Conservation (phyloP, 2,329 filamentous ascomycete species). For the Curvularia spicifera region DNA sequence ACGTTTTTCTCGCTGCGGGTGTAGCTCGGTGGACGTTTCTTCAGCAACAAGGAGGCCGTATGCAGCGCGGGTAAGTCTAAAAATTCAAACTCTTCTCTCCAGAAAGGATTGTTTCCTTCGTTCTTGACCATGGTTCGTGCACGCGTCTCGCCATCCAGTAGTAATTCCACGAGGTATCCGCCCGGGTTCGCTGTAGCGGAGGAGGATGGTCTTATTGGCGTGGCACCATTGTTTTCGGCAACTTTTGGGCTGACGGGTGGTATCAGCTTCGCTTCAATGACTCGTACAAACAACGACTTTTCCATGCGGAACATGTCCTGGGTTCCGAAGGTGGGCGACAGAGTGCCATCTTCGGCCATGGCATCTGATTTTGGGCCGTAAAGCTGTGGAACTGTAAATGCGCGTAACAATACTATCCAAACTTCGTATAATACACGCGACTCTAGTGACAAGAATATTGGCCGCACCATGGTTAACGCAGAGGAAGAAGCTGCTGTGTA, state of each 20-base stretch:
- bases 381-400: constrained; percentile 89
- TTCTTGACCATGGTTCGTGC: constrained; percentile 75
- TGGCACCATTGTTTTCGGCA: constrained; percentile 32
- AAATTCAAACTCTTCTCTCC: constrained; percentile 83
- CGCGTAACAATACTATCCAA: constrained; percentile 90
- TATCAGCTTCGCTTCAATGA: constrained; percentile 67
- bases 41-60: constrained; percentile 73
- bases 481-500: constrained; percentile 78
- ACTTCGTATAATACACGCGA: constrained; percentile 92
- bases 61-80: constrained; percentile 74
- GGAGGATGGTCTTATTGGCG: constrained; percentile 40
- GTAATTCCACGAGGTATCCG: constrained; percentile 79
- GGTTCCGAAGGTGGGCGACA: constrained; percentile 50
- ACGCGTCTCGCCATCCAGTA: constrained; percentile 79
- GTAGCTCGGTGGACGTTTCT: constrained; percentile 60
- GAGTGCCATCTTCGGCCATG: constrained; percentile 48
- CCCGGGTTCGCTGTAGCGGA: constrained; percentile 52
- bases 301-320: constrained; percentile 72
- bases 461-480: constrained; percentile 77
- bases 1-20: constrained; percentile 45
- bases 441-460: constrained; percentile 87
- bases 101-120: constrained; percentile 77
- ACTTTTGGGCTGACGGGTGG: constrained; percentile 49
- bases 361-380: constrained; percentile 70
- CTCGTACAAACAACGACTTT: constrained; percentile 63